These are phyloP conservation scores for Coelastrella sp. DNA, from an alignment of 139 green algal genomes.

Conservation along the genomic window DNA sequence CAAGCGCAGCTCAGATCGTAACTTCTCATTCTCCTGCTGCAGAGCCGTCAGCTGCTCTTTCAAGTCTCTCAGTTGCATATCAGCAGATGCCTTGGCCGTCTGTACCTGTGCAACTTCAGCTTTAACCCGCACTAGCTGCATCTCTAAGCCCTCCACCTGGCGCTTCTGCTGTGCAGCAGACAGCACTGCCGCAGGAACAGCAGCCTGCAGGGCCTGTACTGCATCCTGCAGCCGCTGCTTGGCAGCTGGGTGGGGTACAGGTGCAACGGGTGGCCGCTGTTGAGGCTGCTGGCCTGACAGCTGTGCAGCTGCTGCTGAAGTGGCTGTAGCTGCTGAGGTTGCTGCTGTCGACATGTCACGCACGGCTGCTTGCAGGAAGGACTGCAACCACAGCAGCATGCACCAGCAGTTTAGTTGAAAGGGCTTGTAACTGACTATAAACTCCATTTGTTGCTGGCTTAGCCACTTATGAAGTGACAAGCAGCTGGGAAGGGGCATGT, in stretches of 20 bases:
- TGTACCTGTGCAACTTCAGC: neutral
- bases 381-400: neutral
- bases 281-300: neutral
- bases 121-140: neutral
- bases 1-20: neutral
- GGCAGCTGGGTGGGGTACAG: neutral
- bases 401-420: neutral
- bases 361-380: neutral
- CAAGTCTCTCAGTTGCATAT: neutral
- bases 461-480: too few species aligned
- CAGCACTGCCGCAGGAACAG: neutral
- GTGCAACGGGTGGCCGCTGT: neutral
- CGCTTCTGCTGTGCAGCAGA: neutral
- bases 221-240: slow-evolving; percentile 40
- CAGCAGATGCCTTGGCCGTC: neutral
- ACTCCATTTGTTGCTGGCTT: too few species aligned
- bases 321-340: slow-evolving; percentile 14
- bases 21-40: neutral
- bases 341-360: slow-evolving; percentile 4
- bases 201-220: neutral
- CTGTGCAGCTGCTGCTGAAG: neutral
- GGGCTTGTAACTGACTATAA: neutral
- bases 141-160: neutral
- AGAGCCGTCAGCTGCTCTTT: neutral
- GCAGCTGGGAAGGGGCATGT: too few species aligned